phyloP scores from a whole-genome alignment of 192 early-diverging fungal genomes.

The Spinellus fusiger region DNA sequence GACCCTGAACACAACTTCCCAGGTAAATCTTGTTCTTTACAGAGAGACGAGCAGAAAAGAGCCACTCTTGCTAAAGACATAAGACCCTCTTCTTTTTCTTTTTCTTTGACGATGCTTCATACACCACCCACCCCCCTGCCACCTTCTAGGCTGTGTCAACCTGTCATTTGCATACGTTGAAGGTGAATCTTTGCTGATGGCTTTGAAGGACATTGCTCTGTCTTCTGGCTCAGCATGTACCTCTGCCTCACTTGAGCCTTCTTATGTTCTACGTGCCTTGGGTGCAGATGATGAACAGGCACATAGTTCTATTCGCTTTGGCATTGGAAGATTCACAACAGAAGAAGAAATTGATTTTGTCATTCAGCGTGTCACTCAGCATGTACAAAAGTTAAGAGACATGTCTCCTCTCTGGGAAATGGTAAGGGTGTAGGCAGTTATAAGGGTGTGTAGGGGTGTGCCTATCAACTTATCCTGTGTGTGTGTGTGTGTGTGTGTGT shows the following conservation, averaged over 20 bases:
- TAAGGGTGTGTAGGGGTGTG: background rate
- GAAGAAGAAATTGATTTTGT: constrained; percentile 92
- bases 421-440: constrained; percentile 35
- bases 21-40: constrained; percentile 26
- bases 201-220: constrained; percentile 93
- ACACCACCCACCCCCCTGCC: background rate
- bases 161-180: constrained; percentile 95
- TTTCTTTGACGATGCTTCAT: too few species aligned
- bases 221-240: constrained; percentile 96
- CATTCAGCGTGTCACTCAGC: constrained; percentile 66
- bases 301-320: constrained; percentile 92
- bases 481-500: constrained; percentile 16
- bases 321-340: constrained; percentile 95
- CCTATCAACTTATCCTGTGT: constrained; percentile 5
- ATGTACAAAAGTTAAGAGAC: constrained; percentile 84
- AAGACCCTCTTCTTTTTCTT: too few species aligned
- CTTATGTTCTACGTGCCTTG: constrained; percentile 93
- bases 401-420: constrained; percentile 99
- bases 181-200: constrained; percentile 97
- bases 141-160: constrained; percentile 77
- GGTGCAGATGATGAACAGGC: constrained; percentile 97
- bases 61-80: too few species aligned
- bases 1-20: constrained; percentile 73
- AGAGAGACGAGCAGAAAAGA: too few species aligned
- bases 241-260: constrained; percentile 91